These are phyloP conservation scores for Apiotrichum veenhuisii DNA, from an alignment of 1,284 basidiomycete genomes.

Conservation along the genomic window DNA sequence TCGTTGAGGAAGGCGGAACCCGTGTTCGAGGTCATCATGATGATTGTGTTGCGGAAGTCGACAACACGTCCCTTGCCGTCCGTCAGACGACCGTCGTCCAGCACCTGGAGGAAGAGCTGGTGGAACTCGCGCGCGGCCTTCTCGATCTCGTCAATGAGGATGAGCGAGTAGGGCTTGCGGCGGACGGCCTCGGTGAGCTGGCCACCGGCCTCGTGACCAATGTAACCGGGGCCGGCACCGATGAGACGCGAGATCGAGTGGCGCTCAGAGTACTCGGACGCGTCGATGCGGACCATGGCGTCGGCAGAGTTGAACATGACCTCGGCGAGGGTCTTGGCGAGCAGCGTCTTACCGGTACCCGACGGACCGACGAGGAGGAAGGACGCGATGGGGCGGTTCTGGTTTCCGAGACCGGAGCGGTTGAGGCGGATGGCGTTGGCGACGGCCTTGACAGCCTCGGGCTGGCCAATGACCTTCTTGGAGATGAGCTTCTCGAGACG, in stretches of 20 bases:
- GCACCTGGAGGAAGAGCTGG: slow-evolving; percentile 58
- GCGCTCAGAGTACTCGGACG: slow-evolving; percentile 55
- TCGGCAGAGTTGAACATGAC: slow-evolving; percentile 57
- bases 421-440: slow-evolving; percentile 58
- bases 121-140: slow-evolving; percentile 58
- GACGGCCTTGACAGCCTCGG: slow-evolving; percentile 57
- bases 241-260: slow-evolving; percentile 57
- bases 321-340: slow-evolving; percentile 53
- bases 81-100: slow-evolving; percentile 57
- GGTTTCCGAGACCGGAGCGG: slow-evolving; percentile 57
- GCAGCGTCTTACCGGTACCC: slow-evolving; percentile 58
- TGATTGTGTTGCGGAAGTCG: slow-evolving; percentile 50
- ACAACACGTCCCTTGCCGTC: slow-evolving; percentile 50
- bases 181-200: slow-evolving; percentile 54
- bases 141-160: slow-evolving; percentile 52
- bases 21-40: slow-evolving; percentile 57
- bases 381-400: slow-evolving; percentile 55
- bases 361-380: slow-evolving; percentile 56
- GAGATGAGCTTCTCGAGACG: slow-evolving; percentile 53
- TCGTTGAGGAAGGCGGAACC: slow-evolving; percentile 57
- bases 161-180: slow-evolving; percentile 52
- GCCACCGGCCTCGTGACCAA: slow-evolving; percentile 57
- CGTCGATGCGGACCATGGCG: slow-evolving; percentile 59
- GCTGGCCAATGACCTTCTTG: slow-evolving; percentile 56
- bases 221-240: slow-evolving; percentile 57